Evolutionary conservation across 1,284 basidiomycete species (phyloP).

Genomic region (Trichosporon coremiiforme): DNA sequence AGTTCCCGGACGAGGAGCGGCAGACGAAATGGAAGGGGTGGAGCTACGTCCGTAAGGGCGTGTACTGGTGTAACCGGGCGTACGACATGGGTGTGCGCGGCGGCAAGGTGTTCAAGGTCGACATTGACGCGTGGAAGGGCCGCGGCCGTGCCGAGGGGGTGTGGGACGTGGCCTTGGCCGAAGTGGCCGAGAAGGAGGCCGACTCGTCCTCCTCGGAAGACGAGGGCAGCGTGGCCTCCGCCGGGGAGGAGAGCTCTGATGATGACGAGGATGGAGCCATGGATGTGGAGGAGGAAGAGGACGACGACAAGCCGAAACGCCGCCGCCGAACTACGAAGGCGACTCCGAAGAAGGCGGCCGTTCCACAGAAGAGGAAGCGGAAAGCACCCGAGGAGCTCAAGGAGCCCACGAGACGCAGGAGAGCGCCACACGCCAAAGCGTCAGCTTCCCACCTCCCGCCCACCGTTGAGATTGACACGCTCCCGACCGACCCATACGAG

Average conservation of each 20-base stretch:
- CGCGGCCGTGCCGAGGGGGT: constrained; percentile 40
- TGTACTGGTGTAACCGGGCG: constrained; percentile 54
- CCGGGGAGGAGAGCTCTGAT: constrained; percentile 18
- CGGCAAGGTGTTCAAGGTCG: constrained; percentile 48
- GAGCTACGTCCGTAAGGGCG: constrained; percentile 41
- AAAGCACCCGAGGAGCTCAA: constrained; percentile 22
- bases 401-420: constrained; percentile 23
- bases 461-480: constrained; percentile 47
- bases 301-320: constrained; percentile 23
- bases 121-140: constrained; percentile 51
- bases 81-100: constrained; percentile 54
- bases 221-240: constrained; percentile 19
- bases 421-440: constrained; percentile 44
- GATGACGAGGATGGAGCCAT: constrained; percentile 32
- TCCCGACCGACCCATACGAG: constrained; percentile 75
- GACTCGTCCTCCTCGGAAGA: constrained; percentile 31
- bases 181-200: constrained; percentile 31
- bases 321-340: constrained; percentile 11
- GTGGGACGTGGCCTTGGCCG: constrained; percentile 37
- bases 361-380: constrained; percentile 26
- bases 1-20: constrained; percentile 39
- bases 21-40: constrained; percentile 47
- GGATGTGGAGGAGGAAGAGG: constrained; percentile 23
- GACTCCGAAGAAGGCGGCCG: constrained; percentile 21
- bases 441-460: constrained; percentile 42